Conservation (phyloP, 805 yeast genomes). For the Jamesozyma gamospora region DNA sequence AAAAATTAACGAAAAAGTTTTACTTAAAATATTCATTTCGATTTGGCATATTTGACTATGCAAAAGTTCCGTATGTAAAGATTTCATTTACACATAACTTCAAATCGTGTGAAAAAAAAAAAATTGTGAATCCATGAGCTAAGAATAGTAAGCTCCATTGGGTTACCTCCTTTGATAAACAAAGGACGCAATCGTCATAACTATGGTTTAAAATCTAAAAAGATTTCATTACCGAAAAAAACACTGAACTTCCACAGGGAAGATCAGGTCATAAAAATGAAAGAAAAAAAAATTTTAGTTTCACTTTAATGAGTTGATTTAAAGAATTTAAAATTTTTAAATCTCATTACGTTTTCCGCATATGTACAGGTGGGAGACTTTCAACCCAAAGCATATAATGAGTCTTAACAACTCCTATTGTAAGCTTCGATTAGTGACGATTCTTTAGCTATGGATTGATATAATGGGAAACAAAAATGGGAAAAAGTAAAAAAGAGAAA, state of each 20-base stretch:
- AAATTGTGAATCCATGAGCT: constrained; percentile 47
- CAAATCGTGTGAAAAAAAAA: constrained; percentile 22
- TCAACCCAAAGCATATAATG: constrained; percentile 59
- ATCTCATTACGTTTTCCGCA: constrained; percentile 55
- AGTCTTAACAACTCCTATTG: constrained; percentile 33
- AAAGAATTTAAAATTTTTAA: constrained; percentile 30
- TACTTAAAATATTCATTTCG: constrained; percentile 12
- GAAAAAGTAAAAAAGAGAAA: too few species aligned
- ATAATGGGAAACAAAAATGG: too few species aligned
- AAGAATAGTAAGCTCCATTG: constrained; percentile 79
- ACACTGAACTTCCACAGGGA: constrained; percentile 8
- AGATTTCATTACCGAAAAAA: constrained; percentile 54
- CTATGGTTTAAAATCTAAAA: constrained; percentile 54
- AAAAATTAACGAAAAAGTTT: too few species aligned
- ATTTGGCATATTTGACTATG: constrained; percentile 63
- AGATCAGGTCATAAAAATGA: constrained; percentile 14
- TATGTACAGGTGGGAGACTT: constrained; percentile 69
- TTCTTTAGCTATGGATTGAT: constrained; percentile 61
- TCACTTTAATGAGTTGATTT: constrained; percentile 30
- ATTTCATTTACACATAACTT: constrained; percentile 12
- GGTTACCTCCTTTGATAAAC: constrained; percentile 37
- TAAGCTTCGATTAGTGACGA: constrained; percentile 61
- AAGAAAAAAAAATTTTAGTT: background rate
- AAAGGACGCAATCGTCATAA: constrained; percentile 50
- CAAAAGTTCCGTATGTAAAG: constrained; percentile 29